Evolutionary conservation across 768 basidiomycete genomes (phyloP).

Genomic region (Hygrocybe punicea): DNA sequence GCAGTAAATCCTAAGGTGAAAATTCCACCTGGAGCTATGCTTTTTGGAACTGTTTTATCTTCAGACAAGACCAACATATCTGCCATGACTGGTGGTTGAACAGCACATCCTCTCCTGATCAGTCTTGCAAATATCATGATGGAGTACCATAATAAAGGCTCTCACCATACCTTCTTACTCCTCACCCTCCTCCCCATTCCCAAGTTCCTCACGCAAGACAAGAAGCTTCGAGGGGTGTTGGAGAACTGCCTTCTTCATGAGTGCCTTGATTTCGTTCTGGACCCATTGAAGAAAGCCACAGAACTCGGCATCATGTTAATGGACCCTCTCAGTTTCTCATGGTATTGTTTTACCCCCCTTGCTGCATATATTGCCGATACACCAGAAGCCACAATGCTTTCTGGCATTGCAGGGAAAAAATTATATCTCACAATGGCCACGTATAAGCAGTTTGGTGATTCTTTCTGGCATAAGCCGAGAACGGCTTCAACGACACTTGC

Average conservation of each 20-base stretch:
- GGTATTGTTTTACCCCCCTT: slow-evolving; percentile 27
- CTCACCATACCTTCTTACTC: slow-evolving; percentile 27
- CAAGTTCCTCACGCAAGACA: slow-evolving; percentile 23
- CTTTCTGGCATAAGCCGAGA: slow-evolving; percentile 22
- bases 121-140: slow-evolving; percentile 32
- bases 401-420: slow-evolving; percentile 27
- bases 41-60: slow-evolving; percentile 28
- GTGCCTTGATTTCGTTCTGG: slow-evolving; percentile 27
- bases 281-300: slow-evolving; percentile 30
- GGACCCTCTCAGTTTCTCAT: slow-evolving; percentile 23
- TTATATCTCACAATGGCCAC: slow-evolving; percentile 32
- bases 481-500: slow-evolving; percentile 21
- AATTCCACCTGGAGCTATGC: slow-evolving; percentile 22
- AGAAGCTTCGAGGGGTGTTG: slow-evolving; percentile 25
- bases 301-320: slow-evolving; percentile 25
- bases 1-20: slow-evolving; percentile 11
- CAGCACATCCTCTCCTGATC: slow-evolving; percentile 31
- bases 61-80: slow-evolving; percentile 36
- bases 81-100: slow-evolving; percentile 26
- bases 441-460: slow-evolving; percentile 30
- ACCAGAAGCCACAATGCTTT: slow-evolving; percentile 28
- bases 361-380: slow-evolving; percentile 32
- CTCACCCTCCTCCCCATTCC: slow-evolving; percentile 32
- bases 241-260: slow-evolving; percentile 26
- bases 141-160: slow-evolving; percentile 30